These are phyloP conservation scores for Claviceps monticola DNA, from an alignment of 2,329 filamentous ascomycete species.

Conservation along the genomic window DNA sequence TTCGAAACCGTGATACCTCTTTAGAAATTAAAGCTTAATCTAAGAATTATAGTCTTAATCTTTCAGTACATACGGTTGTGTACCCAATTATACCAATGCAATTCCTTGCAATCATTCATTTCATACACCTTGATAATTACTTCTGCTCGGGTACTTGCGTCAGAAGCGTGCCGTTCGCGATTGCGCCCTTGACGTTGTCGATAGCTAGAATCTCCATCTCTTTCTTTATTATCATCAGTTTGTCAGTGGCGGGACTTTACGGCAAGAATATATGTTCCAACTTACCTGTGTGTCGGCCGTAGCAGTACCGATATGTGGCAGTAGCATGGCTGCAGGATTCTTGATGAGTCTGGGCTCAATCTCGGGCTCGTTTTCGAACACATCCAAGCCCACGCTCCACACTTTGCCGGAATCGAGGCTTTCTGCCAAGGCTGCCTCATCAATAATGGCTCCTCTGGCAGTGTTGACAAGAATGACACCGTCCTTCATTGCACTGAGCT, in stretches of 20 bases:
- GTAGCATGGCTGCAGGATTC: constrained; percentile 45
- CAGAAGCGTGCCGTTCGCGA: constrained; percentile 7
- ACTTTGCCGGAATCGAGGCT: constrained; percentile 40
- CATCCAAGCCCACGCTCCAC: constrained; percentile 39
- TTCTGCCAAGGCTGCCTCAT: constrained; percentile 39
- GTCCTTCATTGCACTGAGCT: constrained; percentile 40
- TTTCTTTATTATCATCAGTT: constrained; percentile 1
- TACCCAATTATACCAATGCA: neutral
- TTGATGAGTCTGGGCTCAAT: constrained; percentile 45
- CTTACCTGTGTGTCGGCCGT: constrained; percentile 33
- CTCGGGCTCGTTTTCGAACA: constrained; percentile 44
- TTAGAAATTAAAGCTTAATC: neutral
- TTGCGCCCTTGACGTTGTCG: constrained; percentile 21
- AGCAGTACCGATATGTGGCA: constrained; percentile 56
- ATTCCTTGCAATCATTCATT: neutral
- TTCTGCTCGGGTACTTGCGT: constrained; percentile 9
- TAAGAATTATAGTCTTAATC: neutral
- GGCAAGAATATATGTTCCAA: neutral
- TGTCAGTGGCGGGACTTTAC: neutral
- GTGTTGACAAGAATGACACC: constrained; percentile 44
- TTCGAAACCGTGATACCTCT: neutral
- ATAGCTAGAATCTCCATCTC: constrained; percentile 17
- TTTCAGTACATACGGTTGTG: neutral
- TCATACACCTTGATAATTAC: neutral
- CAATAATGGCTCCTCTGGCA: constrained; percentile 40